Percentiles rank a stretch among this genome's conserved stretches.
phyloP scores from a whole-genome alignment of 2,329 filamentous ascomycete genomes.

The Plectosphaerella cucumerina region DNA sequence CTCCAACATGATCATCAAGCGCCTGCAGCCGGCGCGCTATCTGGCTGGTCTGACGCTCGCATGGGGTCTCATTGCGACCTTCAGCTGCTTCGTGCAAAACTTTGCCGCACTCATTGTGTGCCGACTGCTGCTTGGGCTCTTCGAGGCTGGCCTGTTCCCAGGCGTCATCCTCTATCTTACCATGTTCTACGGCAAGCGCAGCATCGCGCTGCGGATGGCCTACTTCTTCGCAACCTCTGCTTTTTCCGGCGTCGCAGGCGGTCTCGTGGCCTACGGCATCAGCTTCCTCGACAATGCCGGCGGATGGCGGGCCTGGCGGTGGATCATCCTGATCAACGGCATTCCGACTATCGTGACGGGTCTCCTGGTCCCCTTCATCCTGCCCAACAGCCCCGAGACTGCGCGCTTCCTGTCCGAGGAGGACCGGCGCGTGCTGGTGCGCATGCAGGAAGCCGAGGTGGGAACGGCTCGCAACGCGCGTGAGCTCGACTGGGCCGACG shows the following conservation, averaged over 20 bases:
- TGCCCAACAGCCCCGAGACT: conserved; percentile 56
- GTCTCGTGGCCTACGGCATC: conserved; percentile 61
- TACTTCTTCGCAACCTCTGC: conserved; percentile 60
- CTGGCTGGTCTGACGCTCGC: conserved; percentile 17
- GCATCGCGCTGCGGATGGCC: conserved; percentile 57
- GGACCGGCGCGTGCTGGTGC: conserved; percentile 46
- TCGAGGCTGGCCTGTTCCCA: conserved; percentile 59
- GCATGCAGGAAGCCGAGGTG: conserved; percentile 44
- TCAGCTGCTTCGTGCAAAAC: conserved; percentile 52
- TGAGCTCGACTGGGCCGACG: conserved; percentile 42
- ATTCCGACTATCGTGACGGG: conserved; percentile 53
- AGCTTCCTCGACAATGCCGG: conserved; percentile 57
- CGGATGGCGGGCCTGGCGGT: conserved; percentile 60
- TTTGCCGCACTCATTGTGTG: conserved; percentile 52
- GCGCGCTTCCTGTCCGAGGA: conserved; percentile 40
- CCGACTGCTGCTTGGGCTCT: conserved; percentile 52
- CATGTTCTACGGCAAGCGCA: conserved; percentile 58
- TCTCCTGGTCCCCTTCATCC: conserved; percentile 46
- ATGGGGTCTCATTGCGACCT: conserved; percentile 52
- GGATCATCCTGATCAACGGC: conserved; percentile 59
- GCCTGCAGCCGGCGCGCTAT: conserved; percentile 41
- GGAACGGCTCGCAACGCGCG: conserved; percentile 14
- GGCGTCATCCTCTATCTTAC: conserved; percentile 57
- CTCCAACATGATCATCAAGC: conserved; percentile 33
- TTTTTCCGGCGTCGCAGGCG: conserved; percentile 59